Conservation (phyloP, 1,284 basidiomycete species). For the Sporisorium exsertum region DNA sequence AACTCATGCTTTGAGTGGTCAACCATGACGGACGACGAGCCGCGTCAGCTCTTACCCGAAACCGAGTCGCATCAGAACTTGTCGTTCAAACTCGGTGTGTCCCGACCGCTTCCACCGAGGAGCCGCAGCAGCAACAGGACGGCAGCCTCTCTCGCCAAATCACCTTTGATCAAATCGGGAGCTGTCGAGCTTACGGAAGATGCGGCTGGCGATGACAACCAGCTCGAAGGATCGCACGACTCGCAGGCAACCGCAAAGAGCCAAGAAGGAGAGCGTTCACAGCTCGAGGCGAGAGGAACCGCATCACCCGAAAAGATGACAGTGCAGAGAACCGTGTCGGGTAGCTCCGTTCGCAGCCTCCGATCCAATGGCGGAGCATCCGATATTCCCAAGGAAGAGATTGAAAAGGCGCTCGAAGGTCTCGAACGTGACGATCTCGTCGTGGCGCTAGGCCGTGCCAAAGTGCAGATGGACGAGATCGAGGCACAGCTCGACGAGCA, state of each 20-base stretch:
- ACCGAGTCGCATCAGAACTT: constrained; percentile 47
- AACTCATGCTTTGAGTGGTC: background rate
- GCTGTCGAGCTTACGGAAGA: background rate
- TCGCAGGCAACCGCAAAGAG: constrained; percentile 23
- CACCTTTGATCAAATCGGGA: background rate
- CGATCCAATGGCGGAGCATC: constrained; percentile 11
- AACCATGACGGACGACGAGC: constrained; percentile 36
- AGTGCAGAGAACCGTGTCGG: constrained; percentile 27
- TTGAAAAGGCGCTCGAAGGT: constrained; percentile 56
- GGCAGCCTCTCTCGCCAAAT: constrained; percentile 7
- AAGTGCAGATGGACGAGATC: constrained; percentile 60
- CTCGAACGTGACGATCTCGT: constrained; percentile 56
- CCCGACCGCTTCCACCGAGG: constrained; percentile 40
- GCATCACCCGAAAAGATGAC: constrained; percentile 30
- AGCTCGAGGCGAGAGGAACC: constrained; percentile 38
- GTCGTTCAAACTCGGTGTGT: constrained; percentile 29
- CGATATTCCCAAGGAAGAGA: constrained; percentile 59
- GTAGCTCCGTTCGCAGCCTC: constrained; percentile 28
- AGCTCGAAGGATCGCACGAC: constrained; percentile 17
- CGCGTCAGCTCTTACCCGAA: constrained; percentile 41
- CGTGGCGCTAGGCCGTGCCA: constrained; percentile 55
- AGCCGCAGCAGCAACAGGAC: constrained; percentile 30
- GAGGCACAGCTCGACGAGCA: constrained; percentile 50
- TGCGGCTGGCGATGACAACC: background rate
- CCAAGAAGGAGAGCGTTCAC: constrained; percentile 7